Base-by-base conservation (phyloP, 1,284 basidiomycete genomes). In the Takashimella tepidaria region DNA sequence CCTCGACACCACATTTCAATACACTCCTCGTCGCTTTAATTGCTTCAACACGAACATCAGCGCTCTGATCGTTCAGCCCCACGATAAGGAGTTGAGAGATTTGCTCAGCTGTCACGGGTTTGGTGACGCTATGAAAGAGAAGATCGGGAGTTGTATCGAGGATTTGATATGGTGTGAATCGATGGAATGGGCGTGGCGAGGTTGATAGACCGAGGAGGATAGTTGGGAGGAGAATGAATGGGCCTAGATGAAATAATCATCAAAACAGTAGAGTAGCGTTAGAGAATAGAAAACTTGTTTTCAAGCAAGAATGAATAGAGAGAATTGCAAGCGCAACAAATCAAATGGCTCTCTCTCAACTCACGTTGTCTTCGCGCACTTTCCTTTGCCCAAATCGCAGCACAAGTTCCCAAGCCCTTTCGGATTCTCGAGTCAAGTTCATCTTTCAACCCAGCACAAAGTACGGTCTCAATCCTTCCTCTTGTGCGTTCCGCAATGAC, bases 141-240 rank as follows among this genome's bases (percentile, higher is more conserved):
- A 74, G 55, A 0, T 63, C 61, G 1, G 72, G 72, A 10, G 58
- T 61, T 21, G 59, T 50, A 26, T 64, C 61, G 19, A 74, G 59
- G 2, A 74, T 51, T 53, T 72, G 70, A 47, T 65, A 74, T 3
- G 72, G 62, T 0, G 70, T 68, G 59, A 67, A 70, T 23, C 72
- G 68, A 53, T 69, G 68, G 51, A 68, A 68, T 2, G 72, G 63
- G 27, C 67, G 60, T 12, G 57, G 55, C 1, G 68, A 68, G 3
- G 57, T 49, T 1, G 64, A 64, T 3, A 74, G 64, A 22, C 59
- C 58, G 10, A 74, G 60, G 23, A 73, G 45, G n/a, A 72, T 58
- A 1, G 64, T 60, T 10, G 68, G 64, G 13, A 73, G 57, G 13
- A 53, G 50, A 10, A 58, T 10, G 45, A 64, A 62, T 0, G 72